phyloP scores from a whole-genome alignment of 1,139 yeast species.

The Meyerozyma elateridarum region DNA sequence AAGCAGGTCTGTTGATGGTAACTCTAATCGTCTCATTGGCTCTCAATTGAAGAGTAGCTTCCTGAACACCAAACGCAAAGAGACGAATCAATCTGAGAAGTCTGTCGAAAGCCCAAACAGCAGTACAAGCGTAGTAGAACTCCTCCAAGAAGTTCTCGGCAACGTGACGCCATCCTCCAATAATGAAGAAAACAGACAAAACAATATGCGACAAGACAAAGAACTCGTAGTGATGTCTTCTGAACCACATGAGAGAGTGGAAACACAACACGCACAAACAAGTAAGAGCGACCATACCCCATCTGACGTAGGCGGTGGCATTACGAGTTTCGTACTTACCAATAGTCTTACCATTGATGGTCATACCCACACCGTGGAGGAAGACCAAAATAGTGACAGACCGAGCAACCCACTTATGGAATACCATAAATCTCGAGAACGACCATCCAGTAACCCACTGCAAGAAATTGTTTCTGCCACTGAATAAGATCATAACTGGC shows the following conservation, averaged over 20 bases:
- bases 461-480: constrained; percentile 65
- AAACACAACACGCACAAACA: constrained; percentile 36
- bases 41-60: constrained; percentile 45
- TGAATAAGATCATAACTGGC: constrained; percentile 52
- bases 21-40: constrained; percentile 44
- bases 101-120: constrained; percentile 64
- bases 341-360: constrained; percentile 28
- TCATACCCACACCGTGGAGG: constrained; percentile 48
- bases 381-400: constrained; percentile 29
- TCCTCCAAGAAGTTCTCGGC: constrained; percentile 38
- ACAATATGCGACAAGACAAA: constrained; percentile 57
- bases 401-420: constrained; percentile 68
- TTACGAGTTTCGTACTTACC: constrained; percentile 37
- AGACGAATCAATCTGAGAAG: constrained; percentile 47
- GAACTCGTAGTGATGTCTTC: constrained; percentile 58
- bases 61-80: constrained; percentile 42
- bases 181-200: constrained; percentile 51
- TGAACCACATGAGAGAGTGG: constrained; percentile 47
- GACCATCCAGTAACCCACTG: constrained; percentile 65
- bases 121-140: constrained; percentile 49
- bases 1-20: constrained; percentile 28
- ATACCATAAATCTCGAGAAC: constrained; percentile 52
- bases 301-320: constrained; percentile 34
- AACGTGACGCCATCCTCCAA: constrained; percentile 59
- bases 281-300: constrained; percentile 52